Percentiles rank a stretch among this genome's conserved stretches.
These are phyloP conservation scores for Heritiera fomes DNA, from an alignment of 345 rosid species.

Conservation along the genomic window DNA sequence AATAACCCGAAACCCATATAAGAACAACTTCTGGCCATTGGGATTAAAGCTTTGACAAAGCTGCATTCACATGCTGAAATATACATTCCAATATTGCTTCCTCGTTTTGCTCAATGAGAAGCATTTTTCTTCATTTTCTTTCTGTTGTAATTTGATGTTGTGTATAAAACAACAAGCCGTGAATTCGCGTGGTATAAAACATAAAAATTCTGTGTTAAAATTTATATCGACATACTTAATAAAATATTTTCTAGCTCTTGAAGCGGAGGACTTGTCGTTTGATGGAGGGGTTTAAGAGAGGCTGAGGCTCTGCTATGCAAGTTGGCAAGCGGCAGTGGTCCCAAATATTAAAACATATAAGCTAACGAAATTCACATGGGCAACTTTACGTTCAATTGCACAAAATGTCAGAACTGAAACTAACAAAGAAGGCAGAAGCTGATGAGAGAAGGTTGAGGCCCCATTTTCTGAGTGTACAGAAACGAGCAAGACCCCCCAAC, in stretches of 20 bases:
- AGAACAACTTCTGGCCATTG: background rate
- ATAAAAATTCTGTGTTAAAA: too few relatives aligned
- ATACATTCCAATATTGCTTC: background rate
- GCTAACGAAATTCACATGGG: slow-evolving; percentile 52
- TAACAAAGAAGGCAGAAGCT: slow-evolving; percentile 25
- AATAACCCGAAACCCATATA: background rate
- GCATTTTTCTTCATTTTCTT: background rate
- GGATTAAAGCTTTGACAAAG: background rate
- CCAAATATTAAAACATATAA: slow-evolving; percentile 37
- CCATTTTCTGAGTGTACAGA: slow-evolving; percentile 20
- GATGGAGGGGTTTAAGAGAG: background rate
- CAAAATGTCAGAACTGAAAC: slow-evolving; percentile 28
- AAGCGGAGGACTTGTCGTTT: background rate
- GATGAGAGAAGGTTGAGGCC: slow-evolving; percentile 10
- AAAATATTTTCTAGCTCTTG: background rate
- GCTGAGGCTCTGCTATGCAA: slow-evolving; percentile 18
- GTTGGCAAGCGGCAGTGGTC: slow-evolving; percentile 56
- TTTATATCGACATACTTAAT: too few relatives aligned
- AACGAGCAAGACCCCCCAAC: slow-evolving; percentile 15
- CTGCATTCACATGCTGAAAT: background rate
- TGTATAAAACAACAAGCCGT: background rate
- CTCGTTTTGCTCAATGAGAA: background rate
- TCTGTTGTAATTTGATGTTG: background rate
- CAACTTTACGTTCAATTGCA: slow-evolving; percentile 22
- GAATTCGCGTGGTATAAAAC: too few relatives aligned